Evolutionary conservation across 106 monocot genomes (phyloP).

Genomic region (Amphibolis antarctica): DNA sequence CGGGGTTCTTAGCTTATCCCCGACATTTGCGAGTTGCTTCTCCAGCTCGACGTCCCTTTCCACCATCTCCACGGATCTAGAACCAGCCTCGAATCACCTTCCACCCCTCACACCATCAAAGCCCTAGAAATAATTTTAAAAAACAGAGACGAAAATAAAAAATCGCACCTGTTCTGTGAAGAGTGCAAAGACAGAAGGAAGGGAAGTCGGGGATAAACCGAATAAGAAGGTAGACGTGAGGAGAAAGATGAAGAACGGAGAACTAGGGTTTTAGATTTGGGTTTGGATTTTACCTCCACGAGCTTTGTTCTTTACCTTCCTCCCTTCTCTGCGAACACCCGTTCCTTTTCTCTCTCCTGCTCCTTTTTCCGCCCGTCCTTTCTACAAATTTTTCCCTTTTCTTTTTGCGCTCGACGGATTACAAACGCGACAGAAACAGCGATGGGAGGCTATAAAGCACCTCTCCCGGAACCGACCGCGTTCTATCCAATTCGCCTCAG

Average conservation of each 20-base stretch:
- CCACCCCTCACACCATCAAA: slow-evolving; percentile 4
- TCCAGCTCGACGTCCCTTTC: slow-evolving; percentile 11
- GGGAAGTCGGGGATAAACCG: background rate
- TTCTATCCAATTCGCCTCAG: too few species aligned
- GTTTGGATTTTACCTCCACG: background rate
- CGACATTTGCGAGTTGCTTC: slow-evolving; percentile 9
- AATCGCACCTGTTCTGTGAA: background rate
- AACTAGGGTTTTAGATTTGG: background rate
- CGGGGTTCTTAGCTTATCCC: slow-evolving; percentile 4
- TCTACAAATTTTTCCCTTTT: background rate
- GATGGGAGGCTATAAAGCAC: too few species aligned
- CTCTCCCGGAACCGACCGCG: too few species aligned
- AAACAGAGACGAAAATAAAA: background rate
- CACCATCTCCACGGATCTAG: slow-evolving; percentile 6
- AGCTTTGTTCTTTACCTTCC: background rate
- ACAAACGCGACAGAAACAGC: too few species aligned
- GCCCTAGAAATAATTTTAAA: background rate
- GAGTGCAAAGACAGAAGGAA: background rate
- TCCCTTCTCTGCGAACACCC: background rate
- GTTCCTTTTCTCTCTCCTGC: background rate
- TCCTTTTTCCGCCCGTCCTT: background rate
- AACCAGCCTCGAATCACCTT: background rate
- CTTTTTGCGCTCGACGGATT: too few species aligned
- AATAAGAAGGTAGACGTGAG: background rate
- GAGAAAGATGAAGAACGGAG: too few species aligned